phyloP scores from a whole-genome alignment of 306 rosid species.

The Glycine soja region DNA sequence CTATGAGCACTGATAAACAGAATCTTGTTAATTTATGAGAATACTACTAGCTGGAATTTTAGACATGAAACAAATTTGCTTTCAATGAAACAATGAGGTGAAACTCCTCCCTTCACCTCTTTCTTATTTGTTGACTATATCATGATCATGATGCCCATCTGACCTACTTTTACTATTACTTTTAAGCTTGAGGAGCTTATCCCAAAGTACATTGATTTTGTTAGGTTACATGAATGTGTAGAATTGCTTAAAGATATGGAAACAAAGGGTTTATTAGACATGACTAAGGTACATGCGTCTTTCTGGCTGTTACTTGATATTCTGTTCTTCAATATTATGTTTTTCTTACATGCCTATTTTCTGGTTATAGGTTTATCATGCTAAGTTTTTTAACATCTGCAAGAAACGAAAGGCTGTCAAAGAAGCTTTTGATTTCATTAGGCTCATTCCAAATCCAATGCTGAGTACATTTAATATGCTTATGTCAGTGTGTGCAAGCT shows the following conservation, averaged over 20 bases:
- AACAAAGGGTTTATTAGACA: conserved; percentile 70
- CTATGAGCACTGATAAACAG: conserved; percentile 13
- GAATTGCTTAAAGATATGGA: conserved; percentile 86
- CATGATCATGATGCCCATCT: conserved; percentile 35
- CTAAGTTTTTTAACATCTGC: conserved; percentile 84
- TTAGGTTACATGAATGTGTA: conserved; percentile 74
- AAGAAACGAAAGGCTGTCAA: conserved; percentile 81
- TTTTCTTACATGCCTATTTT: conserved; percentile 48
- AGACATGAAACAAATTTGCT: background rate
- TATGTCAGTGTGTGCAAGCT: conserved; percentile 85
- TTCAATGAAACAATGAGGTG: background rate
- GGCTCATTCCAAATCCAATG: conserved; percentile 83
- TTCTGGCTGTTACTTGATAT: conserved; percentile 37
- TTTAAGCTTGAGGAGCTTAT: conserved; percentile 51
- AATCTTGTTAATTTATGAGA: conserved; percentile 37
- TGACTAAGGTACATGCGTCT: conserved; percentile 77
- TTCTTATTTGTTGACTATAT: conserved; percentile 25
- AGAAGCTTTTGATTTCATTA: conserved; percentile 87
- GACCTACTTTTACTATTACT: conserved; percentile 22
- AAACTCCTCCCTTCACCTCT: conserved; percentile 29
- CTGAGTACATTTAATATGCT: conserved; percentile 97
- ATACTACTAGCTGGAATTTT: conserved; percentile 39
- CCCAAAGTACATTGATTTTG: conserved; percentile 43
- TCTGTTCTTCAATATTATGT: conserved; percentile 42
- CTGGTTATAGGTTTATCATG: conserved; percentile 86